Percentiles rank a stretch among this genome's conserved stretches.
Conservation (phyloP, 2,329 filamentous ascomycete genomes). For the Arthrobotrys sinensis region DNA sequence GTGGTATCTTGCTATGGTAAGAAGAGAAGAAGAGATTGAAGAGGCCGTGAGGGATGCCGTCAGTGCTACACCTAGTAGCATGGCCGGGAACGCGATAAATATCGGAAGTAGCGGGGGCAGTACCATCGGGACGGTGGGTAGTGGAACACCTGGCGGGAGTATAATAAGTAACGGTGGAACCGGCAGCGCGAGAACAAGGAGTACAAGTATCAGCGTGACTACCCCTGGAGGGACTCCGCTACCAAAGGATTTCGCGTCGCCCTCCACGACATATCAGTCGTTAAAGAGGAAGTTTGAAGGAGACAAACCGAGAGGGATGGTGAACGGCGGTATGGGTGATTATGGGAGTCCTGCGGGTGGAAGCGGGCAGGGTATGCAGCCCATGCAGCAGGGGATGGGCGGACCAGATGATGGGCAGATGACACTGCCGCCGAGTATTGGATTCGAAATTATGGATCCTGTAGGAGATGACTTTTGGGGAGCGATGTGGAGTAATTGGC, state of each 20-base stretch:
- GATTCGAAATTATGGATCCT: constrained; percentile 50
- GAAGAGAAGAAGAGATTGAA: constrained; percentile 55
- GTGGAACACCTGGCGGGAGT: constrained; percentile 36
- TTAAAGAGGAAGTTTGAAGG: constrained; percentile 37
- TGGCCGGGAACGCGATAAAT: not conserved
- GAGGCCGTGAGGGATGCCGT: constrained; percentile 52
- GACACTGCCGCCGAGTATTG: constrained; percentile 44
- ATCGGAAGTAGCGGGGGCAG: not conserved
- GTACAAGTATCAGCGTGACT: constrained; percentile 45
- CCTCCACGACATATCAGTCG: constrained; percentile 14
- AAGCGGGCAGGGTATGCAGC: not conserved
- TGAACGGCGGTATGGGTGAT: constrained; percentile 15
- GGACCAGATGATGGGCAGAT: constrained; percentile 25
- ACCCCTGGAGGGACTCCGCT: constrained; percentile 12
- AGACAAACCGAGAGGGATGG: constrained; percentile 13
- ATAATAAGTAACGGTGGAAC: constrained; percentile 14
- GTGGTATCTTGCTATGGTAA: constrained; percentile 59
- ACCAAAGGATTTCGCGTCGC: constrained; percentile 13
- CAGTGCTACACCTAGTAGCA: constrained; percentile 32
- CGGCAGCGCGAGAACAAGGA: constrained; percentile 38
- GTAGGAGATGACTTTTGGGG: constrained; percentile 54
- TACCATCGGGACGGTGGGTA: not conserved
- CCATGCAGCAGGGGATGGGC: not conserved
- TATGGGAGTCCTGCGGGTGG: constrained; percentile 29
- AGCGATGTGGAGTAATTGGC: constrained; percentile 59